phyloP scores from a whole-genome alignment of 305 asterid genomes.

The Caryopteris hybrid region DNA sequence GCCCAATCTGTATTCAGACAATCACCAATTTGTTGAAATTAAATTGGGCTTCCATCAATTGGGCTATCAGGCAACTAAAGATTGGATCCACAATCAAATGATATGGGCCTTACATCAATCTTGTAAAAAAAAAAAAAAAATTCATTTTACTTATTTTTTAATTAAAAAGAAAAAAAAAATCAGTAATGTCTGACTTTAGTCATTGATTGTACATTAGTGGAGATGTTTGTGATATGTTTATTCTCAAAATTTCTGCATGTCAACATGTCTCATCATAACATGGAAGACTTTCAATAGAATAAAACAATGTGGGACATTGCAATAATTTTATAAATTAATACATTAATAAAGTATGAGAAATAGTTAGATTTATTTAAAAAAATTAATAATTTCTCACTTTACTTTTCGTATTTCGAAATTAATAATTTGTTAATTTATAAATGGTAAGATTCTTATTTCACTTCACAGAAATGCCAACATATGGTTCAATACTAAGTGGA shows the following conservation, averaged over 20 bases:
- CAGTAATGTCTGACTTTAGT: conserved; percentile 9
- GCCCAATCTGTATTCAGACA: conserved; percentile 3
- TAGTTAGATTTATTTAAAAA: neutral
- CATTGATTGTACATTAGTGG: conserved; percentile 34
- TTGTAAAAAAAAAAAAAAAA: no score
- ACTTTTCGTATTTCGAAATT: no score
- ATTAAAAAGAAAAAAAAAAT: no score
- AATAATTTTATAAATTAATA: neutral
- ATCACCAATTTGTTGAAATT: neutral
- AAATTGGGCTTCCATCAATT: neutral
- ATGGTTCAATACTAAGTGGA: no score
- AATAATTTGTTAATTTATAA: no score
- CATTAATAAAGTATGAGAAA: no score
- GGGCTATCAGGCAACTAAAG: neutral
- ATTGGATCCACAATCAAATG: neutral
- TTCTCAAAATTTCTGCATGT: conserved; percentile 1
- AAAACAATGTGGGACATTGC: conserved; percentile 13
- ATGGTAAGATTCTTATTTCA: no score
- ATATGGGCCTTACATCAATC: neutral
- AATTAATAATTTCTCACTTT: no score
- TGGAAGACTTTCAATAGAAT: conserved; percentile 13
- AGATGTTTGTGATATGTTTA: conserved; percentile 15
- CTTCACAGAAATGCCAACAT: no score
- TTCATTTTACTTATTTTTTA: neutral
- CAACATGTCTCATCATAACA: conserved; percentile 22